Evolutionary conservation across 257 asterid species (phyloP), one percentile per base, ranked within the genome.

Genomic region (Linaria vulgaris): DNA sequence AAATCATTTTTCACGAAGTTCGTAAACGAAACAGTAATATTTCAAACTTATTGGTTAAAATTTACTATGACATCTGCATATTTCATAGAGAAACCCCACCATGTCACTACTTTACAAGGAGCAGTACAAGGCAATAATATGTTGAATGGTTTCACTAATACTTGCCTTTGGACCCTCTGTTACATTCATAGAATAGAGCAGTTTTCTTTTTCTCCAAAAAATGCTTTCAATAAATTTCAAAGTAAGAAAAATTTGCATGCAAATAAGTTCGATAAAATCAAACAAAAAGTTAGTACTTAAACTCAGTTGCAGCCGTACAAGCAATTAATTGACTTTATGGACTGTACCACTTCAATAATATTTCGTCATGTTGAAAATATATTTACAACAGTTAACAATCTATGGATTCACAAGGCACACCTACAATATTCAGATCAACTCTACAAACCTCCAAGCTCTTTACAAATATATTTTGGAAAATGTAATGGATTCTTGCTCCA

Each of bases 401-500:
- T 25, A 61, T 46, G 52, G 72, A 37, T 67, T 56, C 25, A 49
- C 46, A 31, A 48, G 25, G 69, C 69, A 63, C 51, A 11, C 61
- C 56, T 23, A 71, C 45, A 67, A 51, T 27, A 67, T 43, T 58
- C 56, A 43, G 56, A 68, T 31, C 62, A 74, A 75, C 21, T 67
- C 56, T 37, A 79, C 80, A 64, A 68, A 90, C 99, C 99, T 90
- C 97, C 85, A 90, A 76, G 78, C 88, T 71, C 82, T 83, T 90
- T 49, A 90, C 99, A 74, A 79, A 94, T 51, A 94, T 94, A 66
- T 78, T 78, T 77, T 90, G 97, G 72, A 94, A 94, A 63, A 94
- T 94, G 80, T 87, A 87, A 84, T 90, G 99, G 64, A 94, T 85
- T 79, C 99, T 82, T 63, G 99, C 96, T 66, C 99, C 99, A 63